A percentile compares a stretch with the other conserved stretches of the same genome.
These are phyloP conservation scores for Coffea eugenioides DNA, from an alignment of 257 asterid species.

Conservation along the genomic window DNA sequence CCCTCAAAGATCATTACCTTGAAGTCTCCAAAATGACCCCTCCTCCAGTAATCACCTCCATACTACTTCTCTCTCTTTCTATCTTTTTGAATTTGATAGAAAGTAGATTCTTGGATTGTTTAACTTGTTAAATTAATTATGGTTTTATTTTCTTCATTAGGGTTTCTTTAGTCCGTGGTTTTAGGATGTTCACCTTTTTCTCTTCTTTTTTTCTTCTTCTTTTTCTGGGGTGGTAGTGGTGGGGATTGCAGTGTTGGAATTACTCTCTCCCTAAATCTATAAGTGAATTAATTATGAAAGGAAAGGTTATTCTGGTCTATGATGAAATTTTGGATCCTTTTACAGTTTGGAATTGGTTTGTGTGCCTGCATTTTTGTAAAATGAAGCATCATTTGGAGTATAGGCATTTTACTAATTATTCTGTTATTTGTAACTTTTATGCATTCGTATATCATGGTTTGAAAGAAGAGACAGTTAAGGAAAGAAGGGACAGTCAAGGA, in stretches of 20 bases:
- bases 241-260: too few species aligned
- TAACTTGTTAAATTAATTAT: neutral
- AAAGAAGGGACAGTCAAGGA: neutral
- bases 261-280: neutral
- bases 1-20: conserved; percentile 86
- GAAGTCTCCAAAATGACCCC: conserved; percentile 86
- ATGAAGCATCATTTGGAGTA: neutral
- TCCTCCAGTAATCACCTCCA: conserved; percentile 58
- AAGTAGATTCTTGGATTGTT: neutral
- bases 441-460: neutral
- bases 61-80: neutral
- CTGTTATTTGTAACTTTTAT: neutral
- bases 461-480: neutral
- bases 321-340: neutral
- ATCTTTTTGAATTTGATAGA: neutral
- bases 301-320: neutral
- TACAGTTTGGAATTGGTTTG: neutral
- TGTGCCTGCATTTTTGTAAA: neutral
- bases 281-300: neutral
- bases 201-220: neutral
- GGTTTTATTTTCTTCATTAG: neutral
- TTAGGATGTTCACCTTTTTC: neutral
- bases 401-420: too few species aligned
- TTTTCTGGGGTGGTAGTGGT: too few species aligned
- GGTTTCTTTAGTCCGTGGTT: neutral